phyloP scores from a whole-genome alignment of 345 rosid species.

The Eucalyptus marginata region DNA sequence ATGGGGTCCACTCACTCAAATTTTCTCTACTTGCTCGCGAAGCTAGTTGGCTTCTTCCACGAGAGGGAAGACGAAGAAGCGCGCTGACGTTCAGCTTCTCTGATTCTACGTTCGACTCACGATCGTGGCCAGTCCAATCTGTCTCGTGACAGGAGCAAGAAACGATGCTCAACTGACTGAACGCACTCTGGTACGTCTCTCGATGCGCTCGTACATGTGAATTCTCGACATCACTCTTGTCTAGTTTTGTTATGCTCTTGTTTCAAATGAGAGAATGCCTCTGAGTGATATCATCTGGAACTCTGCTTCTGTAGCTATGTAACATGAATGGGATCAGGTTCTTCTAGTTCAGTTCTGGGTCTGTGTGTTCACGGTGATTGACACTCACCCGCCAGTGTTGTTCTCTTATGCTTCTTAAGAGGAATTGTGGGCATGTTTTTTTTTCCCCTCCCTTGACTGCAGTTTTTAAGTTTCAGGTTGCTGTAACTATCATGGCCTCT shows the following conservation, averaged over 20 bases:
- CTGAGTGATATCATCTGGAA: not conserved
- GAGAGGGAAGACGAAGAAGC: not conserved
- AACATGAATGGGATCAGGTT: not conserved
- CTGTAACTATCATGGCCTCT: slow-evolving; percentile 28
- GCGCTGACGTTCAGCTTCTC: not conserved
- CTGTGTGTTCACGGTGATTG: not conserved
- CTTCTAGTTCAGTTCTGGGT: not conserved
- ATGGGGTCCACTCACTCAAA: not conserved
- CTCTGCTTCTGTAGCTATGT: not conserved
- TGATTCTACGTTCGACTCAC: not conserved
- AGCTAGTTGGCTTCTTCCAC: not conserved
- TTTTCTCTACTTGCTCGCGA: not conserved
- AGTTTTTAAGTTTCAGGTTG: not conserved
- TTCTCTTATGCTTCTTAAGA: not conserved
- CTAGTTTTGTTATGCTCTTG: not conserved
- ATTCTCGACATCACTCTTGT: not conserved
- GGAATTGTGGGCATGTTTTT: not conserved
- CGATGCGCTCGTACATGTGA: not conserved
- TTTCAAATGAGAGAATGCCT: not conserved
- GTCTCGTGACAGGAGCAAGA: not conserved
- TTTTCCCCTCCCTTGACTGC: not conserved
- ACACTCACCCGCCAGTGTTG: not conserved
- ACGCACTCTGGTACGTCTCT: not conserved
- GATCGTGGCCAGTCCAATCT: not conserved
- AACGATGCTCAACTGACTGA: not conserved